These are phyloP conservation scores for Jatropha podagrica DNA, from an alignment of 441 rosid species.

Conservation along the genomic window DNA sequence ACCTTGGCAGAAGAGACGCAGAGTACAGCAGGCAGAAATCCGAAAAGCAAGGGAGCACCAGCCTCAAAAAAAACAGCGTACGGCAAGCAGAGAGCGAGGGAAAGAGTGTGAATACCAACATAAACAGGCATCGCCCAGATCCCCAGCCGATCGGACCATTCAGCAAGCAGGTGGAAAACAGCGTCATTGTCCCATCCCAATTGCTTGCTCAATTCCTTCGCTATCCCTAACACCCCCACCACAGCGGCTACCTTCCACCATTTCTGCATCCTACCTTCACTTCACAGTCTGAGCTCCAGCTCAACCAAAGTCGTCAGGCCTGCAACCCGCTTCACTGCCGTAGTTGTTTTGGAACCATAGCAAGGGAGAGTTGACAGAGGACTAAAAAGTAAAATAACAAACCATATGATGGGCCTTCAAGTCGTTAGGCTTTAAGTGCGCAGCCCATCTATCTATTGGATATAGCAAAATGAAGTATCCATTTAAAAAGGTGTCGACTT, in stretches of 20 bases:
- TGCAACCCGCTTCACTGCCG: too few species aligned
- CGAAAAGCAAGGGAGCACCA: conserved; percentile 75
- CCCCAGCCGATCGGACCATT: conserved; percentile 71
- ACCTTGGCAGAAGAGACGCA: conserved; percentile 79
- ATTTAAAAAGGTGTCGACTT: too few species aligned
- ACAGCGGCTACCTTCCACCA: conserved; percentile 47
- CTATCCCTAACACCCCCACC: conserved; percentile 32
- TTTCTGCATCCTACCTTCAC: conserved; percentile 38
- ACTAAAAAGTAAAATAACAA: too few species aligned
- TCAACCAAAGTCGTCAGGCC: too few species aligned
- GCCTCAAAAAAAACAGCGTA: conserved; percentile 91
- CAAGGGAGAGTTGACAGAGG: too few species aligned
- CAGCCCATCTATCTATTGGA: too few species aligned
- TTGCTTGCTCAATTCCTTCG: conserved; percentile 42
- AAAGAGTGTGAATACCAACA: conserved; percentile 68
- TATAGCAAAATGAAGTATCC: too few species aligned
- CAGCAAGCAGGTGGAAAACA: conserved; percentile 39
- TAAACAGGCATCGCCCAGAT: conserved; percentile 82
- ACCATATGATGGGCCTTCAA: too few species aligned
- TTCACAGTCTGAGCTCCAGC: too few species aligned
- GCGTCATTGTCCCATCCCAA: conserved; percentile 65
- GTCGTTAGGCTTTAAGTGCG: too few species aligned
- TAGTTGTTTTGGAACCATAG: too few species aligned
- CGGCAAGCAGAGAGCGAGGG: conserved; percentile 76
- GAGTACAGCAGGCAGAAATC: conserved; percentile 74